phyloP scores from a whole-genome alignment of 176 grass and related monocot species.

The Thinopyrum elongatum region DNA sequence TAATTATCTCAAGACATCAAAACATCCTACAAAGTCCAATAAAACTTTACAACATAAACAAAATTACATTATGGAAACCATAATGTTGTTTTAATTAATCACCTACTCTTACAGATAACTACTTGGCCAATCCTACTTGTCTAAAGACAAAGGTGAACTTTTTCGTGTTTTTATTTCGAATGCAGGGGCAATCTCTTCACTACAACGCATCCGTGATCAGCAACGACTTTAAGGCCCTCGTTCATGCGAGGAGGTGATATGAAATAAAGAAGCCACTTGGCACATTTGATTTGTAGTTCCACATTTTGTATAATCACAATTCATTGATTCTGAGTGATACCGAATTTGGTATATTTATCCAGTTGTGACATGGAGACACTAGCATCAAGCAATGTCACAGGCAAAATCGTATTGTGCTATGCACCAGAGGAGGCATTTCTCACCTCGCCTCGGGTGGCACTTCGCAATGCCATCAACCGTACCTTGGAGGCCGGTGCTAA shows the following conservation, averaged over 20 bases:
- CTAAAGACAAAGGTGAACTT: neutral
- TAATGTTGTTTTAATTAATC: no score
- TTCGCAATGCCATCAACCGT: fast-evolving
- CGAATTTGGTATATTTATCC: no score
- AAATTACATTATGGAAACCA: no score
- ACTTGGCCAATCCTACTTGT: no score
- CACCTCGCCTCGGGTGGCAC: neutral
- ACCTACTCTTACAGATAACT: no score
- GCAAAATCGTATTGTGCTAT: slow-evolving; percentile 33
- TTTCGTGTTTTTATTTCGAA: neutral
- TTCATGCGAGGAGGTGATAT: slow-evolving; percentile 8
- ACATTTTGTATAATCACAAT: no score
- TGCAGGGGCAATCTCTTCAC: slow-evolving; percentile 45
- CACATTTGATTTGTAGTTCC: neutral
- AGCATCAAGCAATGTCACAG: neutral
- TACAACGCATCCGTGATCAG: slow-evolving; percentile 6
- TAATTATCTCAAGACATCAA: no score
- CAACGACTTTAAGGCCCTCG: slow-evolving; percentile 16
- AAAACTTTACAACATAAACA: no score
- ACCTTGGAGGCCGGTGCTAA: neutral
- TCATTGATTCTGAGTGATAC: no score
- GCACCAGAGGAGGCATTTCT: neutral
- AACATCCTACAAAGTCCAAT: no score
- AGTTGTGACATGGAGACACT: neutral
- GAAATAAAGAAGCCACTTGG: neutral